phyloP scores from a whole-genome alignment of 305 asterid genomes.

The Solanum hybrid region DNA sequence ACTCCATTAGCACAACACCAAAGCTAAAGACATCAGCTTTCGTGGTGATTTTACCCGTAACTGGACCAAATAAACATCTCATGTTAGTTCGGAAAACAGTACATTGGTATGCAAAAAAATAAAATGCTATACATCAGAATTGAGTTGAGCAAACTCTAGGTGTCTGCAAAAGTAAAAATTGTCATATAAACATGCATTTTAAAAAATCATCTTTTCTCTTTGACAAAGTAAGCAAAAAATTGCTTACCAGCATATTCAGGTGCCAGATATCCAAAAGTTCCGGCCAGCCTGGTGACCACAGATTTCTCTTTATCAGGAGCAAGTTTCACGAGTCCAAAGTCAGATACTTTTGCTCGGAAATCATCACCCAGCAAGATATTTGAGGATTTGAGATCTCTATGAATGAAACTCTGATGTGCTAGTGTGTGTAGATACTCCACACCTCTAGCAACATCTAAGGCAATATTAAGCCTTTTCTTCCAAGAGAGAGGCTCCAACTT shows the following conservation, averaged over 20 bases:
- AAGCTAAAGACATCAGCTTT: slow-evolving; percentile 81
- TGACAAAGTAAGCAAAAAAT: not conserved
- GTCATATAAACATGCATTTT: not conserved
- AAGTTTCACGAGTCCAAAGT: slow-evolving; percentile 81
- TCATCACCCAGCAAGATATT: slow-evolving; percentile 75
- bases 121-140: not conserved
- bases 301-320: slow-evolving; percentile 80
- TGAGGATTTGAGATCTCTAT: slow-evolving; percentile 79
- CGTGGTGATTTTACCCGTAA: slow-evolving; percentile 82
- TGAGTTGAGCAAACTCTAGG: not conserved
- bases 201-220: not conserved
- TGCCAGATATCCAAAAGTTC: slow-evolving; percentile 86
- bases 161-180: not conserved
- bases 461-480: slow-evolving; percentile 76
- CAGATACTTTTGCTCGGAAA: slow-evolving; percentile 77
- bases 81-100: not conserved
- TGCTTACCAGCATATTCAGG: slow-evolving; percentile 85
- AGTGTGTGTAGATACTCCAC: slow-evolving; percentile 74
- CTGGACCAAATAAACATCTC: slow-evolving; percentile 22
- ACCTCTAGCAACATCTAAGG: slow-evolving; percentile 84
- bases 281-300: slow-evolving; percentile 74
- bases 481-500: slow-evolving; percentile 76
- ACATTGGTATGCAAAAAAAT: not conserved
- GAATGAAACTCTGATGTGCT: slow-evolving; percentile 80
- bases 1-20: slow-evolving; percentile 88